These are phyloP conservation scores for Aspergillus cavernicola DNA, from an alignment of 495 filamentous ascomycete genomes.

Conservation along the genomic window DNA sequence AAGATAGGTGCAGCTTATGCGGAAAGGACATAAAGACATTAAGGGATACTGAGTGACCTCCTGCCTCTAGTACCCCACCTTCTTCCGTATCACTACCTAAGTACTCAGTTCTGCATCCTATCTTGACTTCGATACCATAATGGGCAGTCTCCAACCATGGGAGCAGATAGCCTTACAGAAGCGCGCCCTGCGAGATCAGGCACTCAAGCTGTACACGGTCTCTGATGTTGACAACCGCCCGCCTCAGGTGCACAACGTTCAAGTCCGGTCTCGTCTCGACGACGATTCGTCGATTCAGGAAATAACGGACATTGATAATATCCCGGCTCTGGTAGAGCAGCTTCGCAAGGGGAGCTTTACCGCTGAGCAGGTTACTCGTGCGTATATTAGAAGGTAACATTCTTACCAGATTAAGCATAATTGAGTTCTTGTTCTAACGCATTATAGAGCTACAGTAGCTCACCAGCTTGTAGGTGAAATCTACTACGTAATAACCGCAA, in stretches of 20 bases:
- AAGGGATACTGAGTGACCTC: too few relatives aligned
- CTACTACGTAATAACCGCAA: too few relatives aligned
- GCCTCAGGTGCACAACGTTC: constrained; percentile 22
- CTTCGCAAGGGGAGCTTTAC: constrained; percentile 37
- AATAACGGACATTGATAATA: constrained; percentile 41
- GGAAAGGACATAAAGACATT: too few relatives aligned
- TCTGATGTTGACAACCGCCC: constrained; percentile 24
- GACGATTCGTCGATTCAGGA: constrained; percentile 22
- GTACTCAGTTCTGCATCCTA: too few relatives aligned
- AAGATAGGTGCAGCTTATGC: too few relatives aligned
- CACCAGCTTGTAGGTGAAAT: constrained; percentile 47
- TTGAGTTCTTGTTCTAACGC: not conserved
- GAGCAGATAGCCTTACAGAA: constrained; percentile 31
- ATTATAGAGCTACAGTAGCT: constrained; percentile 45
- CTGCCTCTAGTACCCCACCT: too few relatives aligned
- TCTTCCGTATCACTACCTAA: too few relatives aligned
- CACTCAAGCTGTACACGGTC: constrained; percentile 28
- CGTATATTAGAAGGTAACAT: constrained; percentile 49
- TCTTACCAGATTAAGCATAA: not conserved
- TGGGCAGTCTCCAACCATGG: constrained; percentile 27
- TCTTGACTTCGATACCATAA: constrained; percentile 8
- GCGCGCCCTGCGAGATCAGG: constrained; percentile 24
- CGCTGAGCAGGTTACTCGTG: constrained; percentile 37
- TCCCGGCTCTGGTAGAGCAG: constrained; percentile 28
- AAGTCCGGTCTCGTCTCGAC: constrained; percentile 22